A percentile compares a stretch with the other conserved stretches of the same genome.
Evolutionary conservation across 352 stramenopile genomes (phyloP).

Genomic region (Detonula confervacea): DNA sequence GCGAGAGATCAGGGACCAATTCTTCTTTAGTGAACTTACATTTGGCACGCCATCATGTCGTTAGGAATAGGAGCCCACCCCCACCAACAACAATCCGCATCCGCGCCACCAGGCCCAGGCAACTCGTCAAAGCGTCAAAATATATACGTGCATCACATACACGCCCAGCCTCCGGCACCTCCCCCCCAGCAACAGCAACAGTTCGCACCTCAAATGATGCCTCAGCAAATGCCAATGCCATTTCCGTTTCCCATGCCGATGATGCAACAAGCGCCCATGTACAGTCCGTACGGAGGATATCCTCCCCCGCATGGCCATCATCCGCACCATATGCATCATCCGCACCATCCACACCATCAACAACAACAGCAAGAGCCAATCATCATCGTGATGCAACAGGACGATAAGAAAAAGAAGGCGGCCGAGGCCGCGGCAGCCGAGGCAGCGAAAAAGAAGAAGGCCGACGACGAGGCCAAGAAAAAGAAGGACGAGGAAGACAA

Average conservation of each 20-base stretch:
- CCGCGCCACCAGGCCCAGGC: too few relatives aligned
- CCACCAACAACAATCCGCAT: too few relatives aligned
- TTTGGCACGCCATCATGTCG: too few relatives aligned
- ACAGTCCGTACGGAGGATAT: constrained; percentile 22
- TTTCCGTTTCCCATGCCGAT: constrained; percentile 35
- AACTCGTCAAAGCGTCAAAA: too few relatives aligned
- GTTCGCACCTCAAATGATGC: constrained; percentile 29
- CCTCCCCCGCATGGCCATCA: background rate
- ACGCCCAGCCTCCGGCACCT: background rate
- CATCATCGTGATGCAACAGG: constrained; percentile 13
- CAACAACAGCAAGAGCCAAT: constrained; percentile 9
- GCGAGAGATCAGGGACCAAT: too few relatives aligned
- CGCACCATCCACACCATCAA: constrained; percentile 4
- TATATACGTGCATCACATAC: constrained; percentile 43
- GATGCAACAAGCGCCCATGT: constrained; percentile 3
- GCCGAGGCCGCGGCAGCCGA: too few relatives aligned
- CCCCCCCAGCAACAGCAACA: constrained; percentile 6
- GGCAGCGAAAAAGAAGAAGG: constrained; percentile 6
- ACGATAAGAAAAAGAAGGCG: background rate
- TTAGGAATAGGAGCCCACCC: too few relatives aligned
- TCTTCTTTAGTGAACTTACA: too few relatives aligned
- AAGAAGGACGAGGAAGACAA: constrained; percentile 3
- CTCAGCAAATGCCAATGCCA: constrained; percentile 21
- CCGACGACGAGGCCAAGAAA: constrained; percentile 9
- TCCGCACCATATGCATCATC: background rate